Evolutionary conservation across 768 basidiomycete genomes (phyloP).

Genomic region (Xanthoconium stramineum): DNA sequence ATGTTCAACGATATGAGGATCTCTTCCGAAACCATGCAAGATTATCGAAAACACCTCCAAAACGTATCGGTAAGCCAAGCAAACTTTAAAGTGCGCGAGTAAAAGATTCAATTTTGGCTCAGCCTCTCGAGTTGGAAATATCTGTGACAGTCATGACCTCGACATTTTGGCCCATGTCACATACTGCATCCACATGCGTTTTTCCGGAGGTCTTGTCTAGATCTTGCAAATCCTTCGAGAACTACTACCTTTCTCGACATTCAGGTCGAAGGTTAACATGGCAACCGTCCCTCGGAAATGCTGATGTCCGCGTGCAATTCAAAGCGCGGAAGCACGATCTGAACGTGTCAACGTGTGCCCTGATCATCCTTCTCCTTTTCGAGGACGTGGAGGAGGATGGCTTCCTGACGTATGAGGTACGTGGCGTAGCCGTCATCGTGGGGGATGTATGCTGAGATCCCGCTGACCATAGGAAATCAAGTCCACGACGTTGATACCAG

Average conservation of each 20-base stretch:
- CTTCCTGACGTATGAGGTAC: slow-evolving; percentile 71
- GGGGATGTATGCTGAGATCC: not conserved
- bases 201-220: slow-evolving; percentile 63
- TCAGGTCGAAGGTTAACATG: slow-evolving; percentile 88
- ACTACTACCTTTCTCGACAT: slow-evolving; percentile 87
- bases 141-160: slow-evolving; percentile 93
- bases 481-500: slow-evolving; percentile 67
- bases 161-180: slow-evolving; percentile 91
- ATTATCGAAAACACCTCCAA: slow-evolving; percentile 62
- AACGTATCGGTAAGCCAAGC: slow-evolving; percentile 52
- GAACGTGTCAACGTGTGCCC: slow-evolving; percentile 86
- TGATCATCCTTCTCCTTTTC: slow-evolving; percentile 87
- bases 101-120: slow-evolving; percentile 11
- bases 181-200: slow-evolving; percentile 59
- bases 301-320: slow-evolving; percentile 83
- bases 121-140: slow-evolving; percentile 78
- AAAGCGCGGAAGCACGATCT: slow-evolving; percentile 80
- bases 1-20: slow-evolving; percentile 98
- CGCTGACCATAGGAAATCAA: slow-evolving; percentile 70
- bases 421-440: slow-evolving; percentile 17
- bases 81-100: not conserved
- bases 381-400: slow-evolving; percentile 67
- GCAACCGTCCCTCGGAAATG: slow-evolving; percentile 88
- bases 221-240: slow-evolving; percentile 75
- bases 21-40: slow-evolving; percentile 75